phyloP scores from a whole-genome alignment of 106 monocot genomes.

The Acorus calamus region DNA sequence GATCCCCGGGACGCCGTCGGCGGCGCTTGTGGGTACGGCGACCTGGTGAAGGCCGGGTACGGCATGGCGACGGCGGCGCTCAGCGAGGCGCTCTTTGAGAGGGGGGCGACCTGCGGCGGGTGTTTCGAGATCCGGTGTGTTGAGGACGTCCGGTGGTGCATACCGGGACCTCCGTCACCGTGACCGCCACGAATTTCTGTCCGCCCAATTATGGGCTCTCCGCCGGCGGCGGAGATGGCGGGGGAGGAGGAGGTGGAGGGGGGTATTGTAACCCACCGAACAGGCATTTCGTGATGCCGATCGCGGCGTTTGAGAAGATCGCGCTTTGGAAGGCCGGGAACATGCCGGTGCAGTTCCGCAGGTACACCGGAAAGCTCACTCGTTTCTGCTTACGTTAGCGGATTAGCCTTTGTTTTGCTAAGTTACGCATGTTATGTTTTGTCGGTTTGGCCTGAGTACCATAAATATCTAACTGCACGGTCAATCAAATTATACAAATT shows the following conservation, averaged over 20 bases:
- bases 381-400: background rate
- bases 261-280: conserved; percentile 90
- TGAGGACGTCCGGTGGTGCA: conserved; percentile 73
- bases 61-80: conserved; percentile 76
- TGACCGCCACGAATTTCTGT: conserved; percentile 92
- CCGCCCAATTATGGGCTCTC: conserved; percentile 84
- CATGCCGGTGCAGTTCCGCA: conserved; percentile 85
- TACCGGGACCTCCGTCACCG: conserved; percentile 75
- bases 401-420: background rate
- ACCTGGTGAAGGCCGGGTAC: conserved; percentile 70
- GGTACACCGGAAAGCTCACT: conserved; percentile 20
- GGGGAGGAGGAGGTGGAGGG: too few relatives aligned
- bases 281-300: conserved; percentile 84
- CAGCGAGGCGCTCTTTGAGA: conserved; percentile 65
- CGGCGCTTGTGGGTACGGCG: conserved; percentile 92
- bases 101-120: conserved; percentile 77
- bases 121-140: conserved; percentile 91
- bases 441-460: too few relatives aligned
- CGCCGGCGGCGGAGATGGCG: conserved; percentile 32
- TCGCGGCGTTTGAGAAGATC: conserved; percentile 95
- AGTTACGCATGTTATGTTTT: too few relatives aligned
- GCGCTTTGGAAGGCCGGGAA: conserved; percentile 95
- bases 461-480: too few relatives aligned
- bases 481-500: too few relatives aligned
- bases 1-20: conserved; percentile 20